Evolutionary conservation across 441 rosid genomes (phyloP), one percentile per base, ranked within the genome.

Genomic region (Melastoma candidum): DNA sequence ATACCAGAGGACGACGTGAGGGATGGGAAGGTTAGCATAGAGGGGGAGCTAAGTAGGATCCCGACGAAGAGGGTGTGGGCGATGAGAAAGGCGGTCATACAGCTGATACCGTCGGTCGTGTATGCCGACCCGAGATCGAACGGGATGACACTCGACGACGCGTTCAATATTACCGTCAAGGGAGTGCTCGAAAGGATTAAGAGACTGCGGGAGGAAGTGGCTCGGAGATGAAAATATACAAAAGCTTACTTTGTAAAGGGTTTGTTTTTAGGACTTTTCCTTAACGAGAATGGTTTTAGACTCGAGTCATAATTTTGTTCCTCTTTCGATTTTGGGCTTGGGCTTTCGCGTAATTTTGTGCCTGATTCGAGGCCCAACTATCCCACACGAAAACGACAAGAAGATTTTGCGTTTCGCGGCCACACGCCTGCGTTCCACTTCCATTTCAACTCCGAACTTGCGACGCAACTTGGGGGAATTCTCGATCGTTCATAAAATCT

Each of bases 91-190:
- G 77, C 77, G 49, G 74, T 87, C 36, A 67, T 90, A 26, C 77
- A 49, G 49, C 58, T 85, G 58, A 87, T 84, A 14, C 88, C 97
- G 12, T 77, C 68, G 46, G 55, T 83, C 24, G 64, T 82, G 46
- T 84, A 90, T 61, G 83, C 85, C 4, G 71, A 90, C 57, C 93
- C 96, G 0, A 53, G 63, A 8, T 66, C 70, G 3, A 71, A 66
- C 14, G n/a, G 75, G 54, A 74, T 74, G 59, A 71, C 69, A 12
- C 65, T 71, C 48, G 87, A 81, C 64, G 97, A 90, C 54, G 95
- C 92, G 12, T 87, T 90, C 68, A 95, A 90, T 46, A 72, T 82
- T 0, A 71, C 86, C 0, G 60, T 90, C 0, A 74, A 83, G 12
- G 87, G 83, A 1, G 86, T 87, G 39, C 66, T 90, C 27, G 70